Base-by-base conservation (phyloP, 192 early-diverging fungal species). In the Coemansia sp. region DNA sequence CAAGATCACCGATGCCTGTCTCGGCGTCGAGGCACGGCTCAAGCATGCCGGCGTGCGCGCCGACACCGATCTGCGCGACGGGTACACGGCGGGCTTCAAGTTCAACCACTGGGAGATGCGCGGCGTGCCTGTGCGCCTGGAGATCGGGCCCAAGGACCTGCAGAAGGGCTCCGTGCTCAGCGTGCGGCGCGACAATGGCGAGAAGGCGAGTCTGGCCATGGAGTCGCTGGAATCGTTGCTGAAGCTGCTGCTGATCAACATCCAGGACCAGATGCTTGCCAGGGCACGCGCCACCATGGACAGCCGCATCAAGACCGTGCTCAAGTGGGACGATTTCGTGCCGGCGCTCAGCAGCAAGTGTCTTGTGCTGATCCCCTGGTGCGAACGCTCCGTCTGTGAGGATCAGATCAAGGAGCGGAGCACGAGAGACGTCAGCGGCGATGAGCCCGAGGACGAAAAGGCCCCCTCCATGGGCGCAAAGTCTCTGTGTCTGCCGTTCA, bases 401-500 rank as follows among this genome's bases (percentile, higher is more conserved):
- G 95, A 98, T 42, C 87, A 90, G 70, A 97, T 99, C 73, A 99
- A 99, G 89, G 94, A 94, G 40, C 85, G 91, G 60, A 93, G 91
- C 81, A 85, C 93, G 2, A 84, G 91, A 71, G 90, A 84, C 42
- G 71, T 74, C 25, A 75, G 66, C 43, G 63, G 71, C 49, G 88
- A 86, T 40, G 92, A 99, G 86, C 87, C 89, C 40, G 89, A 90
- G 67, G 96, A 99, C 71, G 96, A 98, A 44, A 91, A 92, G 85
- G 98, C 94, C 61, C 98, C 98, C 42, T 97, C 96, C 17, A 99
- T 99, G 98, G 98, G 98, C 62, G 98, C 98, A 67, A 99, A 99
- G 84, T 95, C 96, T 7, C 89, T 99, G 38, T 99, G 98, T 81
- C 92, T 97, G 80, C 98, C 98, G 25, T 93, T 93, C 74, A 85